Conservation (phyloP, 768 basidiomycete genomes). For the Boletus subcaerulescens region DNA sequence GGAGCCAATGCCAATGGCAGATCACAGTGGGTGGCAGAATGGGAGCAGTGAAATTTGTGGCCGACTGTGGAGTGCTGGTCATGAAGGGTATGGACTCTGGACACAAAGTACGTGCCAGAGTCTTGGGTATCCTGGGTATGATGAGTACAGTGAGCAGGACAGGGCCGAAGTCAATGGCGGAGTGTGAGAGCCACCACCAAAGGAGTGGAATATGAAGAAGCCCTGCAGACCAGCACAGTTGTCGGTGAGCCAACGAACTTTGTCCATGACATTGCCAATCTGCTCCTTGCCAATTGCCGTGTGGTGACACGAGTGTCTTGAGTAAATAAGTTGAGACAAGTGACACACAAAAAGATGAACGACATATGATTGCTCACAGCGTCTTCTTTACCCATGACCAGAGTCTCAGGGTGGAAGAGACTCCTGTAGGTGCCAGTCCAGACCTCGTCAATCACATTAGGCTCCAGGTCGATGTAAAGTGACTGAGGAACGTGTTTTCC, state of each 20-base stretch:
- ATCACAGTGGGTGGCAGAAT: no score
- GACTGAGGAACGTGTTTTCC: constrained; percentile 98
- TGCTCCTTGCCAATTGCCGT: constrained; percentile 98
- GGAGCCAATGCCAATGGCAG: no score
- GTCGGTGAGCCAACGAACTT: constrained; percentile 89
- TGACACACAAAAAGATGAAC: not conserved
- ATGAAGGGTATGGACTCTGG: no score
- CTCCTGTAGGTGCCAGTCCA: constrained; percentile 92
- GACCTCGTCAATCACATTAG: constrained; percentile 97
- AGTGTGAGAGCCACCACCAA: constrained; percentile 72
- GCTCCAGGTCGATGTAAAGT: constrained; percentile 95
- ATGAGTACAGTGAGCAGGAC: no score
- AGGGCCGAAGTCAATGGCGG: no score
- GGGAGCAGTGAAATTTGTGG: no score
- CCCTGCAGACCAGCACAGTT: constrained; percentile 97
- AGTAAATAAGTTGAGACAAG: not conserved
- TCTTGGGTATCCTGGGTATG: no score
- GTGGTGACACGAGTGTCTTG: constrained; percentile 95
- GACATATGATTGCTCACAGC: constrained; percentile 95
- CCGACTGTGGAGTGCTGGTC: no score
- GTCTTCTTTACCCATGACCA: constrained; percentile 98
- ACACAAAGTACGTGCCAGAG: no score
- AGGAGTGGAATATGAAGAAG: constrained; percentile 99
- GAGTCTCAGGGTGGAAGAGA: constrained; percentile 98
- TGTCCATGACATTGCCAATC: constrained; percentile 95